These are phyloP conservation scores for Andrographis paniculata DNA, from an alignment of 305 asterid species.

Conservation along the genomic window DNA sequence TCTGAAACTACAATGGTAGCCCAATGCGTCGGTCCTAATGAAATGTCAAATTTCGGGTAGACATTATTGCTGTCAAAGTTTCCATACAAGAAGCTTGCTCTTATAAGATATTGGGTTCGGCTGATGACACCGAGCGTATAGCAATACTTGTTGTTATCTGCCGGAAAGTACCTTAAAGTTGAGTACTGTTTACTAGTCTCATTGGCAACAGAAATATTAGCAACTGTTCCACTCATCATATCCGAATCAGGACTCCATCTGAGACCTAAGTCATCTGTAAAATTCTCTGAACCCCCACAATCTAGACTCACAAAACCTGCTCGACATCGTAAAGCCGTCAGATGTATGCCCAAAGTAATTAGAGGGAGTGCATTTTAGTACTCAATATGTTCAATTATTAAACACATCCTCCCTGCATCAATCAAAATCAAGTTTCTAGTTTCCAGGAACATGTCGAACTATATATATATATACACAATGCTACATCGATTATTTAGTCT, in stretches of 20 bases:
- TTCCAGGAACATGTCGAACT: too few relatives aligned
- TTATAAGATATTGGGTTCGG: slow-evolving; percentile 77
- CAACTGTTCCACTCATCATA: slow-evolving; percentile 44
- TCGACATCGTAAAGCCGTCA: too few relatives aligned
- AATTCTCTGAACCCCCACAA: slow-evolving; percentile 75
- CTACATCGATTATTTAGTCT: too few relatives aligned
- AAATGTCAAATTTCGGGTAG: slow-evolving; percentile 89
- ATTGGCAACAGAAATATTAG: slow-evolving; percentile 47
- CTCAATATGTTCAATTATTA: too few relatives aligned
- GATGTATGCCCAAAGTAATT: too few relatives aligned
- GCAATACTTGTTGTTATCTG: slow-evolving; percentile 81
- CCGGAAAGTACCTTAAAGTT: slow-evolving; percentile 77
- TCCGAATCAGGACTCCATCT: slow-evolving; percentile 64
- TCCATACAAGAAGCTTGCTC: slow-evolving; percentile 87
- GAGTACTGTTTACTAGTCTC: slow-evolving; percentile 68
- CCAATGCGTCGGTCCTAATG: slow-evolving; percentile 93
- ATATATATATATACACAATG: too few relatives aligned
- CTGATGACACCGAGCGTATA: slow-evolving; percentile 59
- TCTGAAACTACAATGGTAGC: slow-evolving; percentile 79
- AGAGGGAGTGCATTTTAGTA: too few relatives aligned
- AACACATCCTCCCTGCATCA: too few relatives aligned
- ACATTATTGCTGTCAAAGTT: slow-evolving; percentile 68
- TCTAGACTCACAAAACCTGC: slow-evolving; percentile 89
- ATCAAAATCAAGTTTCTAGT: too few relatives aligned
- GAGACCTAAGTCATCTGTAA: slow-evolving; percentile 67